Percentiles rank a stretch among this genome's conserved stretches.
These are phyloP conservation scores for Hericium rajendrae DNA, from an alignment of 768 basidiomycete species.

Conservation along the genomic window DNA sequence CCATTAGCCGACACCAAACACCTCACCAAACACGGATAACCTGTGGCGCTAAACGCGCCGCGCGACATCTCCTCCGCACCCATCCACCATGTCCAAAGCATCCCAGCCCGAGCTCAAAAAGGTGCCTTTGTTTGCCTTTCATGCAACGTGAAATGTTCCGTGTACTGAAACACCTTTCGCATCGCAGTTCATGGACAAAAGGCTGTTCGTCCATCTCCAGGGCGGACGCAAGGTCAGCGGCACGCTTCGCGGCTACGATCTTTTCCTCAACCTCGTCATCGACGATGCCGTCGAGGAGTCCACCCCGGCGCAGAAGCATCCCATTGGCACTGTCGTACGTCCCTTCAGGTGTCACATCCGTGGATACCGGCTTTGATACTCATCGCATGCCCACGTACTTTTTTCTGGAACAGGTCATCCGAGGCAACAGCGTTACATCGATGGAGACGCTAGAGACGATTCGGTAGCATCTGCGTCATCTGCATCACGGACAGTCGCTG, in stretches of 20 bases:
- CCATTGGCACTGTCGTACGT: slow-evolving; percentile 87
- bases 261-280: slow-evolving; percentile 96
- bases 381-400: neutral
- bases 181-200: slow-evolving; percentile 96
- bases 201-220: slow-evolving; percentile 87
- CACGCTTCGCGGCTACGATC: slow-evolving; percentile 90
- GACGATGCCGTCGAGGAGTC: slow-evolving; percentile 94
- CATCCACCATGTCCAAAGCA: slow-evolving; percentile 70
- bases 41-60: neutral
- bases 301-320: slow-evolving; percentile 79
- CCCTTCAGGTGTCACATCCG: neutral
- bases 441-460: slow-evolving; percentile 81
- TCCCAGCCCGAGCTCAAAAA: slow-evolving; percentile 98
- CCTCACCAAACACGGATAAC: slow-evolving; percentile 4
- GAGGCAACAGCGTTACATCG: slow-evolving; percentile 92
- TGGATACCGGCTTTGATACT: neutral
- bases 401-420: slow-evolving; percentile 61
- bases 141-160: neutral
- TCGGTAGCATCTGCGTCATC: slow-evolving; percentile 20
- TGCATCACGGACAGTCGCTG: no score
- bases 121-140: slow-evolving; percentile 36
- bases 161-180: neutral
- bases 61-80: neutral
- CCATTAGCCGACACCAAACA: slow-evolving; percentile 1
- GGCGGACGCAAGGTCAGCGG: slow-evolving; percentile 95